Evolutionary conservation across 129 eudicot genomes (phyloP).

Genomic region (sunflower (Helianthus annuus)): DNA sequence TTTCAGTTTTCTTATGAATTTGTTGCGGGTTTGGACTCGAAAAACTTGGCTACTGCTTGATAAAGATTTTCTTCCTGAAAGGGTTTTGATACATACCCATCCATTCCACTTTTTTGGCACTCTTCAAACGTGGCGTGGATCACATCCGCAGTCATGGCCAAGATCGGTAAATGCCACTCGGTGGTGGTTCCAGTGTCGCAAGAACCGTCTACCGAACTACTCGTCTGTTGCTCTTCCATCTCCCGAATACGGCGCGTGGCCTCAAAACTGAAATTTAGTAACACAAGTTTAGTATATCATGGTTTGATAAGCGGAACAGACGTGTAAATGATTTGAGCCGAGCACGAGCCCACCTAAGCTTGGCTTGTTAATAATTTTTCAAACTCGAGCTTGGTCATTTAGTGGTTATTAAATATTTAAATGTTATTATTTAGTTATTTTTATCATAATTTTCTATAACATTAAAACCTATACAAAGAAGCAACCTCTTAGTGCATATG

Average conservation of each 20-base stretch:
- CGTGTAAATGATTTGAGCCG: too few species aligned
- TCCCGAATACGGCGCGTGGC: slow-evolving; percentile 63
- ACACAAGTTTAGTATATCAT: slow-evolving; percentile 1
- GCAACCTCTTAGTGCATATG: too few species aligned
- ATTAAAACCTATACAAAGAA: too few species aligned
- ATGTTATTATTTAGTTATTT: too few species aligned
- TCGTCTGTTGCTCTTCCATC: slow-evolving; percentile 43
- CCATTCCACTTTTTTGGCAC: slow-evolving; percentile 77
- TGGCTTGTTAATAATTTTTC: too few species aligned
- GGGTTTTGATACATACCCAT: slow-evolving; percentile 83
- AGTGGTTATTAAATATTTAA: too few species aligned
- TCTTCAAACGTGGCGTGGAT: slow-evolving; percentile 79
- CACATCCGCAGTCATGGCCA: slow-evolving; percentile 96
- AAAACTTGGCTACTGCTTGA: slow-evolving; percentile 71
- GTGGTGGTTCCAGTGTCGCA: slow-evolving; percentile 11
- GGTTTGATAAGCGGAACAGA: neutral
- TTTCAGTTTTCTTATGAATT: neutral
- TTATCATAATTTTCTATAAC: too few species aligned
- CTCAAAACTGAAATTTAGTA: slow-evolving; percentile 59
- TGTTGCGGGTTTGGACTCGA: slow-evolving; percentile 48
- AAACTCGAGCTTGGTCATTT: too few species aligned
- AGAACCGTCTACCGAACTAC: neutral
- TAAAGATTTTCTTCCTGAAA: slow-evolving; percentile 81
- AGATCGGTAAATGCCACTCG: slow-evolving; percentile 64
- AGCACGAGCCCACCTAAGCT: too few species aligned